A percentile compares a stretch with the other conserved stretches of the same genome.
Conservation (phyloP, 768 basidiomycete genomes). For the Podaxis carcinomalis region DNA sequence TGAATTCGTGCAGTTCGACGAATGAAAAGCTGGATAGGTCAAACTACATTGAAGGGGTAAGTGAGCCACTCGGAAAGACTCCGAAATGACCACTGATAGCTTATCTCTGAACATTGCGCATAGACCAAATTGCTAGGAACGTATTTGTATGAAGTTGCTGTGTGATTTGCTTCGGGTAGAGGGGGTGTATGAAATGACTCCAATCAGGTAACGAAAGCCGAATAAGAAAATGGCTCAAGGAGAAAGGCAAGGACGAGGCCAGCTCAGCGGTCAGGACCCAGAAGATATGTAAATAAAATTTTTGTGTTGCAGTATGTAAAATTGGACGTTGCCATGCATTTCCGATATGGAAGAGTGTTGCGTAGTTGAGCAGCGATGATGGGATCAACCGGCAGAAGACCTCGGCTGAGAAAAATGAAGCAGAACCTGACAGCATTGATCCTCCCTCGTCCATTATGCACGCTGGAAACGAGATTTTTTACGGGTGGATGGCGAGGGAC, state of each 20-base stretch:
- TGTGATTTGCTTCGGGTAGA: neutral
- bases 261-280: neutral
- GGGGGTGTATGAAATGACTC: neutral
- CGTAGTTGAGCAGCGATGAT: neutral
- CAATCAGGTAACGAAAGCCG: neutral
- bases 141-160: constrained; percentile 73
- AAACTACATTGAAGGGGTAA: constrained; percentile 85
- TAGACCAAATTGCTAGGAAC: constrained; percentile 75
- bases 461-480: neutral
- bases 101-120: neutral
- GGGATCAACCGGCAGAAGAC: neutral
- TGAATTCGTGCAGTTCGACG: constrained; percentile 54
- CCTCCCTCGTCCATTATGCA: neutral
- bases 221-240: neutral
- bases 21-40: constrained; percentile 92
- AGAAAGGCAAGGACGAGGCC: neutral
- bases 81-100: constrained; percentile 2
- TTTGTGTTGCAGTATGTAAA: neutral
- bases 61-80: constrained; percentile 17
- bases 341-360: neutral
- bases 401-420: neutral
- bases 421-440: neutral
- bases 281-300: neutral
- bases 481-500: neutral
- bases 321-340: neutral